Evolutionary conservation across 2,329 filamentous ascomycete species (phyloP), one percentile per base, ranked within the genome.

Genomic region (Pseudogymnoascus sp.): DNA sequence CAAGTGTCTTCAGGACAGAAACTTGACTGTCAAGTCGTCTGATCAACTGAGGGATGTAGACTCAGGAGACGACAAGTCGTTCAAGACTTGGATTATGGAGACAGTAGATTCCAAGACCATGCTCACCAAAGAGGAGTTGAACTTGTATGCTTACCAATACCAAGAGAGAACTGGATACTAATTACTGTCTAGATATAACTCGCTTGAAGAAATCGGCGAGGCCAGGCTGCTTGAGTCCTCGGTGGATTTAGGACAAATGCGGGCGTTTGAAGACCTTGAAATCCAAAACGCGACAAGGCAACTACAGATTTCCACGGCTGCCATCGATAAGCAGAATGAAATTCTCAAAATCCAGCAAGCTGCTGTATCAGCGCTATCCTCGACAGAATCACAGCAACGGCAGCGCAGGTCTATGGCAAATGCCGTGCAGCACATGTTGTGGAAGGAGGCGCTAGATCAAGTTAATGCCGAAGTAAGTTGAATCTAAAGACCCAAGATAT

Each of bases 321-420:
- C 81, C 16, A 88, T 90, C 28, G 79, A 83, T 66, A 82, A 83
- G 73, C 88, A 90, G 71, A 86, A 81, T 28, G 83, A 85, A 70
- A 78, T 81, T 0, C 73, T 91, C 16, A 80, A 81, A 64, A 78
- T 81, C 61, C 88, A 91, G 73, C 83, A 85, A 65, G 81, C 84
- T 68, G 85, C 86, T 8, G 73, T 90, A 62, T 79, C 79, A 36
- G 73, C 83, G 23, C 77, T 84, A 68, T 76, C 82, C 4, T 80
- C 80, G 61, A 81, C 73, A 51, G 75, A 75, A 63, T 74, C 75
- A 3, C 76, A 77, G 23, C 68, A 67, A 19, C 65, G 65, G 16
- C 73, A 76, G 21, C 71, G 73, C 28, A 74, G 79, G 6, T 69
- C 71, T 65, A 67, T 74, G 66, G 66, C 78, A 66, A 70, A 77